Percentiles rank a stretch among this genome's conserved stretches.
phyloP scores from a whole-genome alignment of 1,284 basidiomycete species.

The Sporisorium iseilematis-ciliati region DNA sequence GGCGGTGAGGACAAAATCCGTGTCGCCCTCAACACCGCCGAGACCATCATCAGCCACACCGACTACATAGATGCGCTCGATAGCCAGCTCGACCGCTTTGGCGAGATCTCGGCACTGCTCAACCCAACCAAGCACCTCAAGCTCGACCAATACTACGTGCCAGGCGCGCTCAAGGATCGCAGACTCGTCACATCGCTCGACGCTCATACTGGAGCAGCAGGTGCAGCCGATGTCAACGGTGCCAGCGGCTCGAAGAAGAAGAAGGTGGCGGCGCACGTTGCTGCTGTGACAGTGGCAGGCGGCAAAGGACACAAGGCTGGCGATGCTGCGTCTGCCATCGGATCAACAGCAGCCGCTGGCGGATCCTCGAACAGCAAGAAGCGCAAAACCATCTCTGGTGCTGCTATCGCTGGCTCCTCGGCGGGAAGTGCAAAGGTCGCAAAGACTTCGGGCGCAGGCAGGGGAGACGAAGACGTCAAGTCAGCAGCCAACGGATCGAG shows the following conservation, averaged over 20 bases:
- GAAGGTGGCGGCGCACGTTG: conserved; percentile 32
- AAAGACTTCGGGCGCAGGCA: conserved; percentile 31
- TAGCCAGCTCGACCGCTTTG: conserved; percentile 56
- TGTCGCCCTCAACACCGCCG: conserved; percentile 92
- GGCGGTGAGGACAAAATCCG: conserved; percentile 99
- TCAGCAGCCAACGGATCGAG: conserved; percentile 36
- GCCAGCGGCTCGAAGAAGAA: conserved; percentile 42
- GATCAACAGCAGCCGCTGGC: conserved; percentile 15
- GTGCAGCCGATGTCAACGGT: conserved; percentile 22
- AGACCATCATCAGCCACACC: conserved; percentile 74
- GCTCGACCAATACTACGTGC: conserved; percentile 49
- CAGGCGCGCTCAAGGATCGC: conserved; percentile 50
- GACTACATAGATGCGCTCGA: conserved; percentile 67
- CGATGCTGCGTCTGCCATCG: conserved; percentile 28
- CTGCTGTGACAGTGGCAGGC: conserved; percentile 22
- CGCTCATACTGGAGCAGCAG: conserved; percentile 6
- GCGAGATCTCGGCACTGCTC: conserved; percentile 53
- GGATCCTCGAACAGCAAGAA: conserved; percentile 46
- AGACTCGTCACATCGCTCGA: conserved; percentile 42
- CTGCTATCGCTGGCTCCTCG: conserved; percentile 14
- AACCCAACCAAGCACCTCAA: conserved; percentile 54
- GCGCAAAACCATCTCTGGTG: conserved; percentile 40
- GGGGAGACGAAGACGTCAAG: conserved; percentile 51
- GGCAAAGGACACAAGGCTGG: conserved; percentile 40
- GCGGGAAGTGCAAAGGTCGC: conserved; percentile 34